phyloP scores from a whole-genome alignment of 2,329 filamentous ascomycete genomes.

The Parascedosporium putredinis region DNA sequence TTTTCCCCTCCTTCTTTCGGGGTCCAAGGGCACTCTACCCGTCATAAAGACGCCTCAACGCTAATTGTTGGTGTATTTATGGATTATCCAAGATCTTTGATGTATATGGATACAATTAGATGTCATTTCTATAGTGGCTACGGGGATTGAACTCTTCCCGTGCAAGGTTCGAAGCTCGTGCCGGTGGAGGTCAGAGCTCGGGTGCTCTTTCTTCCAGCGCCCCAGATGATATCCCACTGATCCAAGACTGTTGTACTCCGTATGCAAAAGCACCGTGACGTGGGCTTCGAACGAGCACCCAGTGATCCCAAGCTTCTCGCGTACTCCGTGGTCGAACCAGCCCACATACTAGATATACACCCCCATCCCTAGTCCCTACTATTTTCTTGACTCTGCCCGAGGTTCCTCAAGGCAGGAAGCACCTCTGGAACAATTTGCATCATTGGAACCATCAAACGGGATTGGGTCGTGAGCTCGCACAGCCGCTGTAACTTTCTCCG shows the following conservation, averaged over 20 bases:
- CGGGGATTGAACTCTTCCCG: neutral
- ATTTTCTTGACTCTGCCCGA: too few species aligned
- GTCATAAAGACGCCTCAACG: neutral
- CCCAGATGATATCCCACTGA: neutral
- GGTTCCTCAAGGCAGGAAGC: too few species aligned
- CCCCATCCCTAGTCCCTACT: too few species aligned
- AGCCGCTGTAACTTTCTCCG: neutral
- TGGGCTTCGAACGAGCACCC: too few species aligned
- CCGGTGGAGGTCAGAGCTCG: conserved; percentile 5
- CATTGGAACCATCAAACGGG: too few species aligned
- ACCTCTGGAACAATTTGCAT: too few species aligned
- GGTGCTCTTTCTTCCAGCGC: neutral
- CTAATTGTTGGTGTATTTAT: too few species aligned
- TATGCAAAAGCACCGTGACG: conserved; percentile 1
- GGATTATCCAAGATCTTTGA: too few species aligned
- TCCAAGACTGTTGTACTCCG: conserved; percentile 2
- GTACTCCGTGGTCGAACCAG: neutral
- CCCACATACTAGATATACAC: neutral
- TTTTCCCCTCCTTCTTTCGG: too few species aligned
- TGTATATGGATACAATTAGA: too few species aligned
- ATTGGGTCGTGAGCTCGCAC: neutral
- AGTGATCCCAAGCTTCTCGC: neutral
- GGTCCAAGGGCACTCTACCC: neutral
- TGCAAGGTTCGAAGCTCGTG: neutral
- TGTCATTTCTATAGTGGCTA: too few species aligned